phyloP scores from a whole-genome alignment of 257 asterid genomes.

The Vinca minor region DNA sequence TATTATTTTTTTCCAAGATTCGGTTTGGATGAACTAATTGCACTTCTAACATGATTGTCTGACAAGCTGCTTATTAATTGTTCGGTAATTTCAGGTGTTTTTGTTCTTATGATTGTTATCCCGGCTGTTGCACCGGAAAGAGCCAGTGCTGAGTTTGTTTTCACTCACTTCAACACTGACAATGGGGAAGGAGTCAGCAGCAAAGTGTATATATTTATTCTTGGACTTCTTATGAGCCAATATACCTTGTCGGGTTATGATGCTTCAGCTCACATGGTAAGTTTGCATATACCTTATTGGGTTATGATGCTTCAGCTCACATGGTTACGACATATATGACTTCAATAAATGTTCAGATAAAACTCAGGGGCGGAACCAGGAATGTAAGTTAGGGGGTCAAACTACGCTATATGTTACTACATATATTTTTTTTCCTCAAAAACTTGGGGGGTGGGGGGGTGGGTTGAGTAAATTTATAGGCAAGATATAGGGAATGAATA shows the following conservation, averaged over 20 bases:
- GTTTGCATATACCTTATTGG: conserved; percentile 12
- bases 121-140: conserved; percentile 75
- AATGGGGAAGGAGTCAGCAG: conserved; percentile 63
- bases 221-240: conserved; percentile 96
- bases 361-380: too few relatives aligned
- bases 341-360: background rate
- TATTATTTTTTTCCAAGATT: background rate
- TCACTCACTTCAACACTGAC: conserved; percentile 72
- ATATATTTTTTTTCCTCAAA: too few relatives aligned
- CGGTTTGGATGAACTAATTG: background rate
- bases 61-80: background rate
- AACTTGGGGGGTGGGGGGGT: too few relatives aligned
- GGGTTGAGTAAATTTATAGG: too few relatives aligned
- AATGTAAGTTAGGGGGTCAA: too few relatives aligned
- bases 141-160: conserved; percentile 71
- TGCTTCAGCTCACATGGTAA: conserved; percentile 97
- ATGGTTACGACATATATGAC: conserved; percentile 36
- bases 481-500: too few relatives aligned
- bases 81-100: conserved; percentile 52
- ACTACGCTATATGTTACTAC: too few relatives aligned
- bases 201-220: conserved; percentile 59
- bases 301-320: conserved; percentile 56
- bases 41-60: background rate
- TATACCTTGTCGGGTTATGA: conserved; percentile 84
- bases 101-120: conserved; percentile 78